Conservation (phyloP, 257 asterid species). For the Paraleonurus japonicus region DNA sequence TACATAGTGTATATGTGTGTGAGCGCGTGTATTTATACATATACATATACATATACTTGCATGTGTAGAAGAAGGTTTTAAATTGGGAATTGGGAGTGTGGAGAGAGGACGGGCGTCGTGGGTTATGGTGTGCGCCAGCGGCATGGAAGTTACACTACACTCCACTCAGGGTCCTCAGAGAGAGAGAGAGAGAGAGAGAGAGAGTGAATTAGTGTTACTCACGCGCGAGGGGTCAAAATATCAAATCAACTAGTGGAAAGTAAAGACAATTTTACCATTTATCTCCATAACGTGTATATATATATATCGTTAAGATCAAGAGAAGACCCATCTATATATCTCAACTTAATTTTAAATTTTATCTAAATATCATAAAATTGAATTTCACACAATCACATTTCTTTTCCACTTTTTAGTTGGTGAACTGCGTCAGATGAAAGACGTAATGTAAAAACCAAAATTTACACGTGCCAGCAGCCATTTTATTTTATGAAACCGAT, state of each 20-base stretch:
- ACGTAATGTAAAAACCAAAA: neutral
- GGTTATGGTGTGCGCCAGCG: neutral
- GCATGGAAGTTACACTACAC: constrained; percentile 29
- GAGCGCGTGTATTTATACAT: neutral
- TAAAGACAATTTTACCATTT: no score
- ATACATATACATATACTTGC: neutral
- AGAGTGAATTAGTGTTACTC: neutral
- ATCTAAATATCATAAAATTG: neutral
- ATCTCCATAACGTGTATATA: no score
- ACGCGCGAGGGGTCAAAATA: constrained; percentile 36
- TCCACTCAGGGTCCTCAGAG: no score
- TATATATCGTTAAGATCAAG: neutral
- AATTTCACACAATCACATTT: neutral
- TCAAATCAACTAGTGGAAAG: neutral
- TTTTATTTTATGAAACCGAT: neutral
- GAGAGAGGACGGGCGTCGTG: neutral
- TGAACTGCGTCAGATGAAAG: neutral
- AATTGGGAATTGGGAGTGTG: neutral
- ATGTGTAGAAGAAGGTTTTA: neutral
- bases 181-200: neutral
- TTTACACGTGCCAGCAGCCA: constrained; percentile 18
- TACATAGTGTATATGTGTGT: neutral
- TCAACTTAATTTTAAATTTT: no score
- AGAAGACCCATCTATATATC: neutral
- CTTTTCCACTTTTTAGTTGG: neutral